Percentiles rank a stretch among this genome's conserved stretches.
Evolutionary conservation across 2,329 filamentous ascomycete species (phyloP).

Genomic region (Ophiocordyceps camponoti-saundersi): DNA sequence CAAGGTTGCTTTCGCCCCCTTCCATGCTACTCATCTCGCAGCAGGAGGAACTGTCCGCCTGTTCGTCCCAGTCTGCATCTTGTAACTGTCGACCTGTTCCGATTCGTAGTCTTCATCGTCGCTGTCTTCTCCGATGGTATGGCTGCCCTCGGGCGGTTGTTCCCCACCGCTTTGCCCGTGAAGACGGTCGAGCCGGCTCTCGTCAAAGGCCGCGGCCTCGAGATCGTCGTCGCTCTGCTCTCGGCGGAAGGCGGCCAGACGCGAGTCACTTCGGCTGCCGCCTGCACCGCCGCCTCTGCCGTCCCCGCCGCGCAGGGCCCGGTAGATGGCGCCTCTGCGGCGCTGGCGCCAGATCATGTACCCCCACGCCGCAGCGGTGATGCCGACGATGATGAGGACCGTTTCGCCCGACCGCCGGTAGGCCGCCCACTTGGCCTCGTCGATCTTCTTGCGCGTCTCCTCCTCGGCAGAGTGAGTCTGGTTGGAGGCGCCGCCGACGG

Average conservation of each 20-base stretch:
- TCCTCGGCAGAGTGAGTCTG: constrained; percentile 35
- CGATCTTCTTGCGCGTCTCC: constrained; percentile 46
- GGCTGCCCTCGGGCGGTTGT: constrained; percentile 25
- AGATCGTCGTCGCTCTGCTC: constrained; percentile 33
- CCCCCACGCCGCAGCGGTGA: constrained; percentile 60
- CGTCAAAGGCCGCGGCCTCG: constrained; percentile 48
- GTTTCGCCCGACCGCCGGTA: constrained; percentile 80
- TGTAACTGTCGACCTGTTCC: constrained; percentile 8
- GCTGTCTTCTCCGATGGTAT: constrained; percentile 39
- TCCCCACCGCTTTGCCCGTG: constrained; percentile 29
- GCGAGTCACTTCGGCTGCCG: constrained; percentile 16
- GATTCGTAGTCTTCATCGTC: constrained; percentile 23
- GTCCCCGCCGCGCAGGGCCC: constrained; percentile 25
- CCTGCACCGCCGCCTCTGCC: constrained; percentile 13
- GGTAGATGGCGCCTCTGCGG: constrained; percentile 36
- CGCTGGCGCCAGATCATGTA: constrained; percentile 50
- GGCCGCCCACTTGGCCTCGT: constrained; percentile 73
- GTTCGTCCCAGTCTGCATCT: constrained; percentile 1
- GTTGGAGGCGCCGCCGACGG: constrained; percentile 53
- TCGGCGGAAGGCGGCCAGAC: constrained; percentile 29
- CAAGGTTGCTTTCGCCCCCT: not conserved
- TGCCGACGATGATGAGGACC: constrained; percentile 63
- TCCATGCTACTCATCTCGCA: not conserved
- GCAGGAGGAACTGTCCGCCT: not conserved
- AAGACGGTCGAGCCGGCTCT: constrained; percentile 46